Evolutionary conservation across 352 stramenopile species (phyloP).

Genomic region (Thraustochytrium sp.): DNA sequence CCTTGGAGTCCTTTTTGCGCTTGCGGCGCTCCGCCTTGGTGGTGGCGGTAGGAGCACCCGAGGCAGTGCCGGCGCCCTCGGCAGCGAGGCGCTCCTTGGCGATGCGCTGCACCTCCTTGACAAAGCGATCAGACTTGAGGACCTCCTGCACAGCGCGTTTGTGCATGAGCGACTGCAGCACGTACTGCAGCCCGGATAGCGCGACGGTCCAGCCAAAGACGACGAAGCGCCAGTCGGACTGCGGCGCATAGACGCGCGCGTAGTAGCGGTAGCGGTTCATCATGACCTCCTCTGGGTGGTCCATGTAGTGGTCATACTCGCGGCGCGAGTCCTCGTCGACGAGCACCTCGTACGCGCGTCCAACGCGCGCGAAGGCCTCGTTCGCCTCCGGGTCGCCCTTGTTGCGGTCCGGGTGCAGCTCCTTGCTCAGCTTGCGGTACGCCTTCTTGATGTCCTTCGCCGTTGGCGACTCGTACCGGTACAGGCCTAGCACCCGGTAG

Average conservation of each 20-base stretch:
- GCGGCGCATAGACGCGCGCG: conserved; percentile 4
- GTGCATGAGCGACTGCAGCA: conserved; percentile 15
- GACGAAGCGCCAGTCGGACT: not conserved
- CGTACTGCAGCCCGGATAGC: conserved; percentile 1
- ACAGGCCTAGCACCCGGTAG: conserved; percentile 17
- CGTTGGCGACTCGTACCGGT: conserved; percentile 12
- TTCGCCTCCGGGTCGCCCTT: not conserved
- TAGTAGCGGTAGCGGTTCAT: conserved; percentile 32
- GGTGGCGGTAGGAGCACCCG: not conserved
- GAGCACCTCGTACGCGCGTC: conserved; percentile 14
- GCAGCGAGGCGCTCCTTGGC: not conserved
- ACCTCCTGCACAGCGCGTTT: not conserved
- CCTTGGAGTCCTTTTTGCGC: not conserved
- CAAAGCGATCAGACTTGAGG: not conserved
- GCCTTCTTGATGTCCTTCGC: conserved; percentile 17
- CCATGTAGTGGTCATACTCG: conserved; percentile 24
- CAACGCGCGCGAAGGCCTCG: not conserved
- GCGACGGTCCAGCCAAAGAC: not conserved
- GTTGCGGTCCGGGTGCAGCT: conserved; percentile 29
- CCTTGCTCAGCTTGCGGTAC: conserved; percentile 30
- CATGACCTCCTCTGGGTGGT: conserved; percentile 26
- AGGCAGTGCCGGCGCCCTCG: not conserved
- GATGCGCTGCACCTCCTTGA: conserved; percentile 5
- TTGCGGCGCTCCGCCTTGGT: not conserved
- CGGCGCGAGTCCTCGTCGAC: not conserved